A percentile compares a stretch with the other conserved stretches of the same genome.
Evolutionary conservation across 805 yeast species (phyloP).

Genomic region (Candida hungchunana): DNA sequence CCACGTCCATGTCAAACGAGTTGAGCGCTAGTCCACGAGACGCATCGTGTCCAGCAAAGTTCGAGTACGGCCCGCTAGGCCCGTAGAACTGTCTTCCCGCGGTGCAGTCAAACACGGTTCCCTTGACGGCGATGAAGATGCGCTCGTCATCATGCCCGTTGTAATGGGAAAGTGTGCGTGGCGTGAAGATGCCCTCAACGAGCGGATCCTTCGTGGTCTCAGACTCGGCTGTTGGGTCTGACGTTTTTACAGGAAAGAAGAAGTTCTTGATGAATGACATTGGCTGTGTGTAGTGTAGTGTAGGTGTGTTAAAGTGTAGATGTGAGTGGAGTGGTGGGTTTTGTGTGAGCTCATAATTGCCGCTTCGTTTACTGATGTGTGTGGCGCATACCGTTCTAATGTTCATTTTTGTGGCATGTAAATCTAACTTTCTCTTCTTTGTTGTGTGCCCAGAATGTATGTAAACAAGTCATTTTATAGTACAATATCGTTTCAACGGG

Average conservation of each 20-base stretch:
- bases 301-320: too few relatives aligned
- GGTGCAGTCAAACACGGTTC: slow-evolving; percentile 81
- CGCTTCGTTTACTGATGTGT: too few relatives aligned
- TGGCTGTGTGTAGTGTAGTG: too few relatives aligned
- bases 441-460: too few relatives aligned
- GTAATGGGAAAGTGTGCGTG: slow-evolving; percentile 63
- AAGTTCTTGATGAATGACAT: slow-evolving; percentile 28
- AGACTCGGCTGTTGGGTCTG: slow-evolving; percentile 21
- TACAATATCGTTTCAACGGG: too few relatives aligned
- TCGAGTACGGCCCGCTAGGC: slow-evolving; percentile 91
- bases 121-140: slow-evolving; percentile 83
- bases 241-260: slow-evolving; percentile 25
- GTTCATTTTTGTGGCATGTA: too few relatives aligned
- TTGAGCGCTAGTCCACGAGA: slow-evolving; percentile 87
- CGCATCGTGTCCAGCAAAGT: slow-evolving; percentile 95
- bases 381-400: too few relatives aligned
- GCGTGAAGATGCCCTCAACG: slow-evolving; percentile 58
- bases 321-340: too few relatives aligned
- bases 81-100: slow-evolving; percentile 84
- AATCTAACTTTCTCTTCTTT: too few relatives aligned
- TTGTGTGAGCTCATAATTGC: too few relatives aligned
- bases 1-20: slow-evolving; percentile 67
- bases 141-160: slow-evolving; percentile 79
- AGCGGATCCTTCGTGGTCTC: slow-evolving; percentile 30
- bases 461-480: too few relatives aligned